A percentile compares a stretch with the other conserved stretches of the same genome.
Conservation (phyloP, 306 rosid species). For the Hippophae rhamnoides region DNA sequence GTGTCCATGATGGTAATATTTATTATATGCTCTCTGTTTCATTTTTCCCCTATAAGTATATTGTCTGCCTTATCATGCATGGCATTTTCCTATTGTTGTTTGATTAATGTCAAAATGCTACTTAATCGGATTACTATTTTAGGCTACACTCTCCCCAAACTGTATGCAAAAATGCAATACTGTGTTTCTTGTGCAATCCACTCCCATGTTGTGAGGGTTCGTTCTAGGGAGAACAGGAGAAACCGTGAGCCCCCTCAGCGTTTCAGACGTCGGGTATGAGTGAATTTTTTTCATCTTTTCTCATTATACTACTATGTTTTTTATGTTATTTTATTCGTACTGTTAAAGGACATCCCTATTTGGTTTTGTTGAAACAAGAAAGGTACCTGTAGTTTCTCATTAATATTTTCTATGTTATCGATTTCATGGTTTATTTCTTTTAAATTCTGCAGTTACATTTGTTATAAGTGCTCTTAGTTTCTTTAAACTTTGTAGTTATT, state of each 20-base stretch:
- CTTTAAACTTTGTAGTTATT: too few species aligned
- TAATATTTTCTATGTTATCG: too few species aligned
- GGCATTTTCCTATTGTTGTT: not conserved
- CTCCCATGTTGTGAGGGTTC: conserved; percentile 95
- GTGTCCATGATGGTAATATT: conserved; percentile 77
- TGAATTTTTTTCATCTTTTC: not conserved
- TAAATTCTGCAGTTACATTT: too few species aligned
- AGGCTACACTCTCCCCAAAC: conserved; percentile 91
- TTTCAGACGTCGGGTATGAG: conserved; percentile 76
- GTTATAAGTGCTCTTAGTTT: too few species aligned
- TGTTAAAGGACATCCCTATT: not conserved
- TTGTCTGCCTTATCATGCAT: not conserved
- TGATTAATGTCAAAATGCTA: not conserved
- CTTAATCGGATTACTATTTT: conserved; percentile 1
- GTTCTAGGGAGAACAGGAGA: conserved; percentile 84
- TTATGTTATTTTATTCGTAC: not conserved
- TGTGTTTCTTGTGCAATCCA: conserved; percentile 97
- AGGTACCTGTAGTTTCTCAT: too few species aligned
- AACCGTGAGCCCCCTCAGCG: conserved; percentile 93
- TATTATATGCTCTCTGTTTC: not conserved
- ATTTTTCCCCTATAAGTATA: too few species aligned
- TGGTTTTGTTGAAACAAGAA: too few species aligned
- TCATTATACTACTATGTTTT: not conserved
- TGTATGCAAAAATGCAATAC: conserved; percentile 94
- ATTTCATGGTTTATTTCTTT: too few species aligned